phyloP scores from a whole-genome alignment of 257 asterid species.

The Nicotiana obtusifolia region DNA sequence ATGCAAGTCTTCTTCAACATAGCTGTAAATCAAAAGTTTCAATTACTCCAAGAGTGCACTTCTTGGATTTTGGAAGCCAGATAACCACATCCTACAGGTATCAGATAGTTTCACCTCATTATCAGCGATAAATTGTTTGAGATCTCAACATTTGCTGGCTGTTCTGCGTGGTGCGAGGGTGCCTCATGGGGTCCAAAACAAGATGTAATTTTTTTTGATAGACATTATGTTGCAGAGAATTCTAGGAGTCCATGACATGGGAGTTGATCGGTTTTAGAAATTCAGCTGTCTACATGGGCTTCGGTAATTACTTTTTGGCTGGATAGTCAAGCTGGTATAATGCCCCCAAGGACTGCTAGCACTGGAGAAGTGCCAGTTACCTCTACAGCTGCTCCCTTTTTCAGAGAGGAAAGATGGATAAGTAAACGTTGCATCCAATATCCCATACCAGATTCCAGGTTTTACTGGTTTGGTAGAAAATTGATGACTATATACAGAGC shows the following conservation, averaged over 20 bases:
- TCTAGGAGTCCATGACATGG: not conserved
- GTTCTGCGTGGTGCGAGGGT: not conserved
- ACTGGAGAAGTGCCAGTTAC: not conserved
- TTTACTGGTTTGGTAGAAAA: not conserved
- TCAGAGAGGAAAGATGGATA: not conserved
- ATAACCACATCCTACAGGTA: not conserved
- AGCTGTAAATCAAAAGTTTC: constrained; percentile 67
- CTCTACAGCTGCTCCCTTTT: not conserved
- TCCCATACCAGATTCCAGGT: not conserved
- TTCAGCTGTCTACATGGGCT: not conserved
- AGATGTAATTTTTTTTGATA: not conserved
- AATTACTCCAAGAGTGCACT: constrained; percentile 65
- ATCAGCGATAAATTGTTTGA: not conserved
- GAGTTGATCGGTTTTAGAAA: not conserved
- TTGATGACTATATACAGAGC: not conserved
- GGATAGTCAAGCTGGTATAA: too few relatives aligned
- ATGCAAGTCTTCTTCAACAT: constrained; percentile 61
- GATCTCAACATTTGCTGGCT: not conserved
- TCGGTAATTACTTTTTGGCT: not conserved
- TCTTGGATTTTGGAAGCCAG: constrained; percentile 65
- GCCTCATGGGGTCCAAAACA: not conserved
- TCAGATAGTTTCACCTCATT: not conserved
- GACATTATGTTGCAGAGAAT: not conserved
- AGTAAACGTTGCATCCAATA: not conserved
- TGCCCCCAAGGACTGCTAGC: not conserved